Conservation (phyloP, 1,139 yeast genomes). For the Saccharomyces hybrid region DNA sequence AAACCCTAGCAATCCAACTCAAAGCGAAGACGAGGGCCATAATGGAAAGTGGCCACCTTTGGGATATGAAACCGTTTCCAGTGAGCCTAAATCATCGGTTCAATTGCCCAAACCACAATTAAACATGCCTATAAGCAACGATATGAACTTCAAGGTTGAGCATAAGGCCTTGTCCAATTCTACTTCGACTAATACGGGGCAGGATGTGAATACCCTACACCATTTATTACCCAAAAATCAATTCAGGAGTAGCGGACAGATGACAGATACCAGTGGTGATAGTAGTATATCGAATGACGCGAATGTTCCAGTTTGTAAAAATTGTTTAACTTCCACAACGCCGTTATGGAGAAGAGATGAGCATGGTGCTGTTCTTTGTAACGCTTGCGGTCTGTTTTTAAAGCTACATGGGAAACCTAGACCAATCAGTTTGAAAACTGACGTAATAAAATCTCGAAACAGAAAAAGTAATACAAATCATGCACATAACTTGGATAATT, state of each 20-base stretch:
- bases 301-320: slow-evolving; percentile 61
- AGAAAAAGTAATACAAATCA: slow-evolving; percentile 36
- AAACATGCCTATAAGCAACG: not conserved
- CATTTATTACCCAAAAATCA: not conserved
- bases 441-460: slow-evolving; percentile 83
- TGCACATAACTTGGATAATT: not conserved
- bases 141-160: not conserved
- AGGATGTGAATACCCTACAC: not conserved
- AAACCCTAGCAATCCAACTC: not conserved
- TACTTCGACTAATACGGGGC: not conserved
- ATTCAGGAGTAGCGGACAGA: not conserved
- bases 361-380: slow-evolving; percentile 85
- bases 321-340: slow-evolving; percentile 86
- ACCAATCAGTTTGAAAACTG: slow-evolving; percentile 84
- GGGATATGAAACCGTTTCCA: not conserved
- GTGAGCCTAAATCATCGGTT: not conserved
- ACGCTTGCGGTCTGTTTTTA: slow-evolving; percentile 88
- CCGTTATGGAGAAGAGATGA: slow-evolving; percentile 95
- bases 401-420: slow-evolving; percentile 89
- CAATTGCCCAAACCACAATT: not conserved
- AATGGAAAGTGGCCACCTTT: not conserved
- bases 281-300: not conserved
- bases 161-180: not conserved
- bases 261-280: not conserved
- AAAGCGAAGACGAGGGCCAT: not conserved